Conservation (phyloP, 1,284 basidiomycete genomes). For the Anthracocystis walkeri region DNA sequence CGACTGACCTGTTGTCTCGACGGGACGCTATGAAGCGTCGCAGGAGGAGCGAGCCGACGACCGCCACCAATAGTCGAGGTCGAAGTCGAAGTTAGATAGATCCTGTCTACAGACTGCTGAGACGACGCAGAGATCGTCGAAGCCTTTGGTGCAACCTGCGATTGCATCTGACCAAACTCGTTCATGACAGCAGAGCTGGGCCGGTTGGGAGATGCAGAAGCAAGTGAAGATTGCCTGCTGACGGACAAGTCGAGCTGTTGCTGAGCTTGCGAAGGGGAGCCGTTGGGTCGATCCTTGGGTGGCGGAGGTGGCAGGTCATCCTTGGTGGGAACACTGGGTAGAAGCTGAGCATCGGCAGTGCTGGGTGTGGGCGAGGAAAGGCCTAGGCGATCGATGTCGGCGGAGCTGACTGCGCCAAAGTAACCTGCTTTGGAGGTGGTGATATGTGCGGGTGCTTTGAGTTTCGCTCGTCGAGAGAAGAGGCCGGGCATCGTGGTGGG, state of each 20-base stretch:
- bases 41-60: constrained; percentile 11
- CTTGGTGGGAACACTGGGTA: constrained; percentile 44
- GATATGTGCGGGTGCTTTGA: constrained; percentile 10
- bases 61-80: constrained; percentile 8
- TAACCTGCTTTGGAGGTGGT: constrained; percentile 8
- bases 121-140: constrained; percentile 19
- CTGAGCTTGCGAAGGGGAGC: not conserved
- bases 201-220: constrained; percentile 3
- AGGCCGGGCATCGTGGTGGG: constrained; percentile 38
- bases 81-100: constrained; percentile 6
- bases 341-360: constrained; percentile 35
- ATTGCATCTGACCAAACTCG: constrained; percentile 31
- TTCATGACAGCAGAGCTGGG: constrained; percentile 5
- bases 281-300: constrained; percentile 15
- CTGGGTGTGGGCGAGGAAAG: constrained; percentile 44
- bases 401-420: constrained; percentile 33
- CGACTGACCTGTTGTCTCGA: constrained; percentile 11
- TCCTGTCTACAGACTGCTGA: not conserved
- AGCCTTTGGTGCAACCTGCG: not conserved
- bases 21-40: constrained; percentile 8
- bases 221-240: constrained; percentile 7
- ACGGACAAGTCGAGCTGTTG: constrained; percentile 3
- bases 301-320: constrained; percentile 34
- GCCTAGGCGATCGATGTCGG: constrained; percentile 38
- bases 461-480: constrained; percentile 37